A percentile compares a stretch with the other conserved stretches of the same genome.
These are phyloP conservation scores for Aspergillus bridgeri DNA, from an alignment of 495 filamentous ascomycete species.

Conservation along the genomic window DNA sequence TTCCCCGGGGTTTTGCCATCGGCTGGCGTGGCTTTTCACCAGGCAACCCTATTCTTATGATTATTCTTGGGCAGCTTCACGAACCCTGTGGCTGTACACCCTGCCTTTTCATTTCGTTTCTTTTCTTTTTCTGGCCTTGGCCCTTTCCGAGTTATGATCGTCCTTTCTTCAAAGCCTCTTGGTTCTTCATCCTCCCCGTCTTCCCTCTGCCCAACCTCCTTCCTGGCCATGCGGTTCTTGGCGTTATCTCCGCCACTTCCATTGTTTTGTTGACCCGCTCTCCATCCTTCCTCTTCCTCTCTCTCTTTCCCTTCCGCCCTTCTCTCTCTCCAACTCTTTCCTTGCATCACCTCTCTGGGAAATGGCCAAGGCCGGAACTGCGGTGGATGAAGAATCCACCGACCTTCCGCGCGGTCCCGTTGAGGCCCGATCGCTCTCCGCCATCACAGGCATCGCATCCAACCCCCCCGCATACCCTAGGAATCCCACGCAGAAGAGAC, in stretches of 20 bases:
- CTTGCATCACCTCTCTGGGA: constrained; percentile 4
- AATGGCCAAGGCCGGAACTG: constrained; percentile 25
- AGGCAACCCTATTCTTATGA: constrained; percentile 18
- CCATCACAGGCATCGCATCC: constrained; percentile 73
- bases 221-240: constrained; percentile 1
- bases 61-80: constrained; percentile 1
- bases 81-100: neutral
- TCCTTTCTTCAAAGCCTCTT: neutral
- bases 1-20: neutral
- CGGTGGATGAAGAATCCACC: constrained; percentile 20
- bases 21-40: constrained; percentile 5
- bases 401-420: constrained; percentile 46
- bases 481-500: constrained; percentile 61
- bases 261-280: constrained; percentile 10
- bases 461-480: constrained; percentile 82
- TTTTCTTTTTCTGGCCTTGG: no score
- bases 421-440: constrained; percentile 79
- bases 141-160: neutral
- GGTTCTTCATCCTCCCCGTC: neutral
- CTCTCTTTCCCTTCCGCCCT: neutral
- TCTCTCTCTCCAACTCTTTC: neutral
- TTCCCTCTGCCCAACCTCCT: neutral
- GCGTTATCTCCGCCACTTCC: constrained; percentile 13
- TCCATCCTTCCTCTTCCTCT: constrained; percentile 3
- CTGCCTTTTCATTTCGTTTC: constrained; percentile 1